phyloP scores from a whole-genome alignment of 2,329 filamentous ascomycete species.

The Aspergillus quadrilineatus region DNA sequence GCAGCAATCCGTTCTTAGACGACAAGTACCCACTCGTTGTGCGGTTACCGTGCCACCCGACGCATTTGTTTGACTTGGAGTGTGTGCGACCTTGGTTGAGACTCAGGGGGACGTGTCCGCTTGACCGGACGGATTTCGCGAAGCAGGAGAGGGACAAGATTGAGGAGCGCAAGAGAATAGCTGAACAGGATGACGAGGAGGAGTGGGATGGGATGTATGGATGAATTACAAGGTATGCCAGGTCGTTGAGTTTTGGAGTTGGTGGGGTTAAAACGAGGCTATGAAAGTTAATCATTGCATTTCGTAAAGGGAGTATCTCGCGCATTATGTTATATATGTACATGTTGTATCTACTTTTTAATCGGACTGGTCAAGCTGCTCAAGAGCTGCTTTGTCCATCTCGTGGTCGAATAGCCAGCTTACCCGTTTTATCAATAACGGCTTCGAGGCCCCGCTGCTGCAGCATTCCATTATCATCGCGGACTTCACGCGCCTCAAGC shows the following conservation, averaged over 20 bases:
- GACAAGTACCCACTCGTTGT: slow-evolving; percentile 65
- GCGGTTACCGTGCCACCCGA: slow-evolving; percentile 59
- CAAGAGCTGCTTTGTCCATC: slow-evolving; percentile 17
- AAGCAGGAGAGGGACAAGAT: slow-evolving; percentile 54
- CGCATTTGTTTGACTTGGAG: slow-evolving; percentile 64
- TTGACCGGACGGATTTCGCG: slow-evolving; percentile 59
- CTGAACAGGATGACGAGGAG: slow-evolving; percentile 45
- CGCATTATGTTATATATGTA: neutral
- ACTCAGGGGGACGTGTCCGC: slow-evolving; percentile 62
- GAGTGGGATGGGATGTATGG: slow-evolving; percentile 53
- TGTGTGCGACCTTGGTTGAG: slow-evolving; percentile 66
- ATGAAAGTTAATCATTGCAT: neutral
- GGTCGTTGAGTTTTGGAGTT: neutral
- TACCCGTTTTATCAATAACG: slow-evolving; percentile 44
- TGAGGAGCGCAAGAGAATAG: slow-evolving; percentile 49
- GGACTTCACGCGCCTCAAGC: slow-evolving; percentile 47
- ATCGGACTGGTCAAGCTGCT: neutral
- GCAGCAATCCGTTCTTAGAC: slow-evolving; percentile 61
- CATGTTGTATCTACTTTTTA: neutral
- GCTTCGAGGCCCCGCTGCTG: slow-evolving; percentile 46
- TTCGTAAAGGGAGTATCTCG: neutral
- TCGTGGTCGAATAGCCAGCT: slow-evolving; percentile 42
- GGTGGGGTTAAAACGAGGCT: neutral
- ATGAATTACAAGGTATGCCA: slow-evolving; percentile 12
- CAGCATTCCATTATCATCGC: slow-evolving; percentile 40